These are phyloP conservation scores for Suillus spraguei DNA, from an alignment of 768 basidiomycete species.

Conservation along the genomic window DNA sequence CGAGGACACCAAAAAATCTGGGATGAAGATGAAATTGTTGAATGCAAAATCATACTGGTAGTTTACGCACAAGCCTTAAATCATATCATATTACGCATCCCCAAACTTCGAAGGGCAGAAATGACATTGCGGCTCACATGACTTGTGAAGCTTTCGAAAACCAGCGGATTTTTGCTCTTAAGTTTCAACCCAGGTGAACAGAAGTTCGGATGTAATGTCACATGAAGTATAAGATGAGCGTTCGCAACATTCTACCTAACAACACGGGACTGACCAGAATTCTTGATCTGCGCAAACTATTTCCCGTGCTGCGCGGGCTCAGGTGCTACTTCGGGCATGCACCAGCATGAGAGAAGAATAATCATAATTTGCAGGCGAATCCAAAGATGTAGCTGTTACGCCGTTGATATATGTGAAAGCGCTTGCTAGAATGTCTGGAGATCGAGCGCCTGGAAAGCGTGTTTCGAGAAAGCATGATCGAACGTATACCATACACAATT, in stretches of 20 bases:
- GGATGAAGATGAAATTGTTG: too few relatives aligned
- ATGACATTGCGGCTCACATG: conserved; percentile 60
- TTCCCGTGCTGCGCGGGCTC: conserved; percentile 63
- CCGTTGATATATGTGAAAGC: conserved; percentile 36
- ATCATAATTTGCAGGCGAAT: not conserved
- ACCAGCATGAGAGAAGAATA: conserved; percentile 27
- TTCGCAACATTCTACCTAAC: conserved; percentile 27
- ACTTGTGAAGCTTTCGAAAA: conserved; percentile 70
- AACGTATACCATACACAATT: too few relatives aligned
- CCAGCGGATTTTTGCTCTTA: conserved; percentile 49
- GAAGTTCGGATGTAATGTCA: conserved; percentile 24
- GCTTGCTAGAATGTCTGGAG: conserved; percentile 16
- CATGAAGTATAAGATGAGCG: conserved; percentile 15
- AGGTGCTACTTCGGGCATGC: conserved; percentile 47
- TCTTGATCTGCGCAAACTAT: conserved; percentile 4
- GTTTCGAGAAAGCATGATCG: too few relatives aligned
- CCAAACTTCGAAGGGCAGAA: not conserved
- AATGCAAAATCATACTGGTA: too few relatives aligned
- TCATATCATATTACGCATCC: too few relatives aligned
- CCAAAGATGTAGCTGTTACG: conserved; percentile 17
- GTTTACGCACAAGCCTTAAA: too few relatives aligned
- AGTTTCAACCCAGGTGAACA: conserved; percentile 48
- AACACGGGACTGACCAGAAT: conserved; percentile 20
- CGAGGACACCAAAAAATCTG: too few relatives aligned
- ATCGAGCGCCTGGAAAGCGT: conserved; percentile 32